phyloP scores from a whole-genome alignment of 345 rosid species.

The Garcia nutans region DNA sequence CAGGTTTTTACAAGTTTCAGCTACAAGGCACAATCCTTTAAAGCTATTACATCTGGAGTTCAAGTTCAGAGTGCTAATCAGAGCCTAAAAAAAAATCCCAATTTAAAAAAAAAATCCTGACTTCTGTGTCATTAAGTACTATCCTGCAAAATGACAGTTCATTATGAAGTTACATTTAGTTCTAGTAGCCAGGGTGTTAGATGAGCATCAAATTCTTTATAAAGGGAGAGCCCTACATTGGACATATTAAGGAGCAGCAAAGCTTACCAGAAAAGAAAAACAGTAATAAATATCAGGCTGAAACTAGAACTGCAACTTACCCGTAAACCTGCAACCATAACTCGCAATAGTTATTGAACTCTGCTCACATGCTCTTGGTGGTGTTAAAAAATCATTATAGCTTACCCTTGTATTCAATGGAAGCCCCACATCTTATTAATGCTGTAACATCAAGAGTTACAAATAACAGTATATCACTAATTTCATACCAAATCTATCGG shows the following conservation, averaged over 20 bases:
- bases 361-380: not conserved
- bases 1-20: no score
- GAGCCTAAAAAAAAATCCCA: no score
- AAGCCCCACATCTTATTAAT: not conserved
- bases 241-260: not conserved
- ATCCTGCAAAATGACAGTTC: not conserved
- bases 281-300: not conserved
- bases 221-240: not conserved
- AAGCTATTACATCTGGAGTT: no score
- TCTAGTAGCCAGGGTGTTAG: not conserved
- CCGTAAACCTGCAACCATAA: not conserved
- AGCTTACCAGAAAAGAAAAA: not conserved
- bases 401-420: not conserved
- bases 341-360: not conserved
- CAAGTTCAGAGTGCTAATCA: no score
- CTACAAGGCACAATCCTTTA: no score
- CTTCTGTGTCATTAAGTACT: not conserved
- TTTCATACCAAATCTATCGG: not conserved
- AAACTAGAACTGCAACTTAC: not conserved
- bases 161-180: not conserved
- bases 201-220: not conserved
- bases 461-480: not conserved
- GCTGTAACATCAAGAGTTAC: not conserved
- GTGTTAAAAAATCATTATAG: not conserved
- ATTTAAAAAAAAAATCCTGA: no score